phyloP scores from a whole-genome alignment of 805 yeast genomes.

The Monosporozyma siamensis region DNA sequence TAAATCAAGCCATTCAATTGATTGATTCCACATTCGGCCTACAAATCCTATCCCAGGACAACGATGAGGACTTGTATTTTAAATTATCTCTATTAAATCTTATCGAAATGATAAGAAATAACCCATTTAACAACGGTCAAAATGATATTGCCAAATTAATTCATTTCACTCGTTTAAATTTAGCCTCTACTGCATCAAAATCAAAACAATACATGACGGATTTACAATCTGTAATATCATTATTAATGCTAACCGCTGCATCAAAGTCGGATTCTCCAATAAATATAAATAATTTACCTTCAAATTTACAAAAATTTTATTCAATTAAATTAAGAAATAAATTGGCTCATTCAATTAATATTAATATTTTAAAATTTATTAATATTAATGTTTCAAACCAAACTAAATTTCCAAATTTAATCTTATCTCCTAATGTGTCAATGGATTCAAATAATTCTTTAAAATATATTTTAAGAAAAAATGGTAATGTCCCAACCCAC shows the following conservation, averaged over 20 bases:
- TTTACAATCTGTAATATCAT: conserved; percentile 75
- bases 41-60: conserved; percentile 14
- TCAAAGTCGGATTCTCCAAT: conserved; percentile 14
- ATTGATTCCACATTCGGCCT: conserved; percentile 26
- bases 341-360: conserved; percentile 64
- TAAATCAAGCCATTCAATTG: conserved; percentile 24
- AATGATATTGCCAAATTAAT: conserved; percentile 43
- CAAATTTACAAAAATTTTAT: conserved; percentile 44
- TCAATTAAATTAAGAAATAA: conserved; percentile 52
- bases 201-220: conserved; percentile 55
- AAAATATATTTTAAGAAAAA: not conserved
- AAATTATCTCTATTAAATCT: conserved; percentile 61
- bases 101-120: conserved; percentile 64
- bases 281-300: conserved; percentile 38
- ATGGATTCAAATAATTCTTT: not conserved
- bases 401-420: conserved; percentile 12
- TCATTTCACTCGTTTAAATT: conserved; percentile 49
- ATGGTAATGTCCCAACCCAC: too few species aligned
- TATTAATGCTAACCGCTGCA: conserved; percentile 43
- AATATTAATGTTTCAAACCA: conserved; percentile 16
- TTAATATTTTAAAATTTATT: conserved; percentile 28
- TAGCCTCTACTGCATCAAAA: conserved; percentile 52
- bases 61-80: conserved; percentile 66
- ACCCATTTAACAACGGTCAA: conserved; percentile 16
- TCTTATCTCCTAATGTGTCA: conserved; percentile 1